Conservation (phyloP, 192 early-diverging fungal species). For the Coemansia sp. region DNA sequence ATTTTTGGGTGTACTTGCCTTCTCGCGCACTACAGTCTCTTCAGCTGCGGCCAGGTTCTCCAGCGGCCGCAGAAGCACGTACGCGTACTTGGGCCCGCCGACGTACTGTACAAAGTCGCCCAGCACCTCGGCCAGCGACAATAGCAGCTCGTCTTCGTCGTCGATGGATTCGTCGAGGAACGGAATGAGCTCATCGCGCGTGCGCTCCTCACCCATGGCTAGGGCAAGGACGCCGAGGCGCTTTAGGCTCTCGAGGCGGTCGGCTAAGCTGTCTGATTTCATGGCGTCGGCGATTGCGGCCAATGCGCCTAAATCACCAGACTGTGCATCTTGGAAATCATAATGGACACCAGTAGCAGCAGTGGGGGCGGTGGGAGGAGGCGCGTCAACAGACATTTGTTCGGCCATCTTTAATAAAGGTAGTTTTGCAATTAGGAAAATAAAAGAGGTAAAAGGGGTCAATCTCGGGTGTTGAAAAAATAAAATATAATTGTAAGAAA, state of each 20-base stretch:
- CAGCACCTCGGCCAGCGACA: constrained; percentile 92
- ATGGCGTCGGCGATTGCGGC: constrained; percentile 55
- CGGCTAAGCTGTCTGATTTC: constrained; percentile 54
- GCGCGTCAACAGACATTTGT: constrained; percentile 54
- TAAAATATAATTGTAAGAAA: neutral
- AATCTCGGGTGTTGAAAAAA: constrained; percentile 1
- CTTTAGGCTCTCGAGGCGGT: constrained; percentile 55
- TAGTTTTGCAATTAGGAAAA: neutral
- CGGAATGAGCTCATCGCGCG: constrained; percentile 94
- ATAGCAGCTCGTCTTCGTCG: constrained; percentile 97
- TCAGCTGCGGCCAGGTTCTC: constrained; percentile 98
- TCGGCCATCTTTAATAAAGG: constrained; percentile 33
- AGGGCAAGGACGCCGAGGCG: constrained; percentile 62
- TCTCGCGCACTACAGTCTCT: constrained; percentile 97
- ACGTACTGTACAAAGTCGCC: constrained; percentile 91
- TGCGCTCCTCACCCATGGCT: constrained; percentile 92
- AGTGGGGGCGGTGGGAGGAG: constrained; percentile 21
- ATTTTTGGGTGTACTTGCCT: no score
- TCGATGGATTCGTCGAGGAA: constrained; percentile 99
- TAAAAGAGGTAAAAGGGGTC: neutral
- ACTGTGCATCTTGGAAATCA: constrained; percentile 51
- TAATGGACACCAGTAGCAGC: constrained; percentile 20
- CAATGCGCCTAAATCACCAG: constrained; percentile 46
- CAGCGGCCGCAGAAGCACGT: constrained; percentile 85
- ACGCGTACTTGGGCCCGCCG: constrained; percentile 85